Percentiles rank a stretch among this genome's conserved stretches.
Evolutionary conservation across 1,139 yeast genomes (phyloP).

Genomic region (Kodamaea sp.): DNA sequence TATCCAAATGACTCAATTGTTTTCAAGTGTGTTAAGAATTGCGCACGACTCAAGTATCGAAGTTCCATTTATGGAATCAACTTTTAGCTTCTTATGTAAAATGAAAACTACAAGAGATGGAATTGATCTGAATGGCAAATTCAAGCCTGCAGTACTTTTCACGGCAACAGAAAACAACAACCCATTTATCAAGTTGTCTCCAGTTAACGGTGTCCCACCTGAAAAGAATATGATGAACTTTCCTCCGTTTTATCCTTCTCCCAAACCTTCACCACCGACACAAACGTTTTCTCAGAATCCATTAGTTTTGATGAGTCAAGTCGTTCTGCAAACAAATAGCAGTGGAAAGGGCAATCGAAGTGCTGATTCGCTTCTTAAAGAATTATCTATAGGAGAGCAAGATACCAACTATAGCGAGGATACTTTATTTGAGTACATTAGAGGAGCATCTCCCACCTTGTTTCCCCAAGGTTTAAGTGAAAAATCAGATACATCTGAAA

Average conservation of each 20-base stretch:
- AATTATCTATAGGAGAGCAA: conserved; percentile 12
- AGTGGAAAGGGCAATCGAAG: conserved; percentile 1
- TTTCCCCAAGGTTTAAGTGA: too few species aligned
- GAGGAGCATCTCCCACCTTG: too few species aligned
- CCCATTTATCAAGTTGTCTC: conserved; percentile 8
- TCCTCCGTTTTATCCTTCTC: conserved; percentile 24
- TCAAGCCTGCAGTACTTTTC: conserved; percentile 12
- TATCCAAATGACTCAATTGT: conserved; percentile 8
- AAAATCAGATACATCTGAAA: too few species aligned
- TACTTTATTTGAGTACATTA: conserved; percentile 6
- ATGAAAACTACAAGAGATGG: conserved; percentile 14
- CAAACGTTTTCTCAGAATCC: conserved; percentile 1
- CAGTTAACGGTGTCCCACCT: conserved; percentile 21
- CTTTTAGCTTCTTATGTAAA: conserved; percentile 13
- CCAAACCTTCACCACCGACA: conserved; percentile 17
- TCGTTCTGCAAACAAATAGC: background rate
- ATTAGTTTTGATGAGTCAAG: background rate
- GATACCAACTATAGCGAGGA: conserved; percentile 10
- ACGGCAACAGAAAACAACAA: conserved; percentile 11
- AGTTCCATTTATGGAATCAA: conserved; percentile 16
- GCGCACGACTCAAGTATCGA: conserved; percentile 9
- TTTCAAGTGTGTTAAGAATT: conserved; percentile 11
- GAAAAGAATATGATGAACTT: conserved; percentile 26
- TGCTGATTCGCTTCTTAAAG: conserved; percentile 18
- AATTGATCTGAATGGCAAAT: conserved; percentile 8